These are phyloP conservation scores for Mucor saturninus DNA, from an alignment of 371 early-diverging fungal genomes.

Conservation along the genomic window DNA sequence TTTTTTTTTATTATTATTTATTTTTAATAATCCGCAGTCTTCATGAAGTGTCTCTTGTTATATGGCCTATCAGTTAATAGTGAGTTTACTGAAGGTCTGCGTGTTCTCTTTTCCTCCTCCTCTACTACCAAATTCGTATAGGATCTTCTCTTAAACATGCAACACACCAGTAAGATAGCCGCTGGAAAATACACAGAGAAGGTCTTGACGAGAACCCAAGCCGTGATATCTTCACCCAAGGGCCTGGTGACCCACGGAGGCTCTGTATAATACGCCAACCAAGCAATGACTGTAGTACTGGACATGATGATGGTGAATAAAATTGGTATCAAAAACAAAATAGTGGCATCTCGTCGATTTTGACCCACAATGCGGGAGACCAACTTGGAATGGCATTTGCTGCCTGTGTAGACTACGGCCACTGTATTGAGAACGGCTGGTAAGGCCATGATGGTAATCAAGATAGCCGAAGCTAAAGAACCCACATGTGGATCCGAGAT, in stretches of 20 bases:
- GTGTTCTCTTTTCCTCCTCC: neutral
- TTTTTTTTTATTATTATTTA: conserved; percentile 6
- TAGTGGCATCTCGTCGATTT: conserved; percentile 15
- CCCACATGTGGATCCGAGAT: conserved; percentile 13
- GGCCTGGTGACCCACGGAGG: neutral
- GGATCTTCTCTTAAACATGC: conserved; percentile 7
- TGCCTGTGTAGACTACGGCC: conserved; percentile 13
- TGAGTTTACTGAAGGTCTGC: neutral
- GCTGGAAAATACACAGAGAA: conserved; percentile 11
- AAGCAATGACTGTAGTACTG: conserved; percentile 10
- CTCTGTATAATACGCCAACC: conserved; percentile 16
- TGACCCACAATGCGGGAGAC: conserved; percentile 19
- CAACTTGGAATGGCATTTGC: conserved; percentile 10
- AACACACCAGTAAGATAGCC: conserved; percentile 9
- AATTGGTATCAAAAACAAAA: conserved; percentile 18
- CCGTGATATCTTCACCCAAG: neutral
- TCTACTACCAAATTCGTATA: neutral
- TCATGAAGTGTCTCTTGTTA: neutral
- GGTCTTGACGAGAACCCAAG: conserved; percentile 9
- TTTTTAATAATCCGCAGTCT: neutral
- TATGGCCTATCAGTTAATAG: neutral
- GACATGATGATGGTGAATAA: conserved; percentile 16
- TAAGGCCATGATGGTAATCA: conserved; percentile 24
- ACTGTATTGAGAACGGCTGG: conserved; percentile 16
- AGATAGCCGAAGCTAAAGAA: conserved; percentile 20